phyloP scores from a whole-genome alignment of 2,329 filamentous ascomycete species.

The Ascochyta rabiei region DNA sequence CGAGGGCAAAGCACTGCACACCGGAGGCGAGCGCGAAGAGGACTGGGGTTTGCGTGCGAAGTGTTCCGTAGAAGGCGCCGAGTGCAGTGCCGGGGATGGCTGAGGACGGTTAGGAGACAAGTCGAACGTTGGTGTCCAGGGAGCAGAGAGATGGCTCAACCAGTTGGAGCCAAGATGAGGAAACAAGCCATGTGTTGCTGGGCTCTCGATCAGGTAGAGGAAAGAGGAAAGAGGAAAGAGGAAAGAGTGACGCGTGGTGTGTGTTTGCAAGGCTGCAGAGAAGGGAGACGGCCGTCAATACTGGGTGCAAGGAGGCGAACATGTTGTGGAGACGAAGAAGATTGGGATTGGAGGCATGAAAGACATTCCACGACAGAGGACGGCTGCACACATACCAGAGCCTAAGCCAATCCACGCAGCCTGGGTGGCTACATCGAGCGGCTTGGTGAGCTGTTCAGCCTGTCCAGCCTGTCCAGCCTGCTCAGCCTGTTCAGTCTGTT shows the following conservation, averaged over 20 bases:
- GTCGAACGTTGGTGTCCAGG: background rate
- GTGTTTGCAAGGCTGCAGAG: too few species aligned
- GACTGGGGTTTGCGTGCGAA: slow-evolving; percentile 69
- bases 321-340: too few species aligned
- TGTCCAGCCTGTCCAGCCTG: slow-evolving; percentile 11
- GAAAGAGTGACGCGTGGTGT: too few species aligned
- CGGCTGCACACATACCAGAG: slow-evolving; percentile 33
- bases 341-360: too few species aligned
- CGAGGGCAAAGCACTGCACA: slow-evolving; percentile 81
- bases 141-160: background rate
- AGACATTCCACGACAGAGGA: background rate
- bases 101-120: slow-evolving; percentile 23
- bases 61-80: slow-evolving; percentile 53
- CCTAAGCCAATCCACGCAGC: slow-evolving; percentile 37
- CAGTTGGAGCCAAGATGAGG: background rate
- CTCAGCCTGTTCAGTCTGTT: background rate
- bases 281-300: too few species aligned
- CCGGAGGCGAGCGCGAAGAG: slow-evolving; percentile 76
- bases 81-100: slow-evolving; percentile 70
- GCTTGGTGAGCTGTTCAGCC: slow-evolving; percentile 32
- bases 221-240: too few species aligned
- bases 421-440: slow-evolving; percentile 33
- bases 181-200: too few species aligned
- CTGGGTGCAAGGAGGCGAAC: too few species aligned
- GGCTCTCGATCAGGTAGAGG: too few species aligned